phyloP scores from a whole-genome alignment of 495 filamentous ascomycete species.

The Annulohypoxylon moriforme region DNA sequence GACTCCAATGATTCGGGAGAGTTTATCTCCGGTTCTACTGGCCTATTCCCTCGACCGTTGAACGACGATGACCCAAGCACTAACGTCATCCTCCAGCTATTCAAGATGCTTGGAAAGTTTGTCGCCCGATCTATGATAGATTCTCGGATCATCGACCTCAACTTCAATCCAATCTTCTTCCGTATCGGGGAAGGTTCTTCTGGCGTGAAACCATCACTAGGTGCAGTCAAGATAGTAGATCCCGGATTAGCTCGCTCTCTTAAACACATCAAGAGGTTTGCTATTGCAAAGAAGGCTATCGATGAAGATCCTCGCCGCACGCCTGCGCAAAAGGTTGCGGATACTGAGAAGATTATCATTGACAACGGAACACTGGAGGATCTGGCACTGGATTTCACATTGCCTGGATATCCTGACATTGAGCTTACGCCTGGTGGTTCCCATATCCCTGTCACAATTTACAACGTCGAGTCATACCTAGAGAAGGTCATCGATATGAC shows the following conservation, averaged over 20 bases:
- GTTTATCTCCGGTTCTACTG: conserved; percentile 85
- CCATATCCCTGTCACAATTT: conserved; percentile 80
- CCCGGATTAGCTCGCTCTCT: conserved; percentile 85
- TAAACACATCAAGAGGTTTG: conserved; percentile 89
- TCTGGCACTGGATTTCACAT: conserved; percentile 89
- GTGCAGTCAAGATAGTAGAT: conserved; percentile 92
- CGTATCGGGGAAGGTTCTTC: conserved; percentile 82
- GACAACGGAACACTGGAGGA: conserved; percentile 85
- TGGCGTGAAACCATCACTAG: conserved; percentile 84
- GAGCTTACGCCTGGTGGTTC: conserved; percentile 82
- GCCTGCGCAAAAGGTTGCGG: conserved; percentile 73
- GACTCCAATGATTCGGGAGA: conserved; percentile 81
- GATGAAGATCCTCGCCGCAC: conserved; percentile 73
- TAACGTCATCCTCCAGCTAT: conserved; percentile 84
- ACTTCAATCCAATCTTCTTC: conserved; percentile 98
- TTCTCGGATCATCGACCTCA: conserved; percentile 96
- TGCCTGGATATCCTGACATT: conserved; percentile 91
- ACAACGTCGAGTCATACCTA: conserved; percentile 89
- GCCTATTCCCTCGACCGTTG: conserved; percentile 94
- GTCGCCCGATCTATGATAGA: conserved; percentile 98
- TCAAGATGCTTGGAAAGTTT: conserved; percentile 96
- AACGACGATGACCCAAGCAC: conserved; percentile 85
- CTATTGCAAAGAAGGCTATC: conserved; percentile 80
- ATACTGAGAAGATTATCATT: conserved; percentile 73
- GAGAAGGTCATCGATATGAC: conserved; percentile 93